A percentile compares a stretch with the other conserved stretches of the same genome.
Conservation (phyloP, 1,139 yeast species). For the Taphrina sp. region DNA sequence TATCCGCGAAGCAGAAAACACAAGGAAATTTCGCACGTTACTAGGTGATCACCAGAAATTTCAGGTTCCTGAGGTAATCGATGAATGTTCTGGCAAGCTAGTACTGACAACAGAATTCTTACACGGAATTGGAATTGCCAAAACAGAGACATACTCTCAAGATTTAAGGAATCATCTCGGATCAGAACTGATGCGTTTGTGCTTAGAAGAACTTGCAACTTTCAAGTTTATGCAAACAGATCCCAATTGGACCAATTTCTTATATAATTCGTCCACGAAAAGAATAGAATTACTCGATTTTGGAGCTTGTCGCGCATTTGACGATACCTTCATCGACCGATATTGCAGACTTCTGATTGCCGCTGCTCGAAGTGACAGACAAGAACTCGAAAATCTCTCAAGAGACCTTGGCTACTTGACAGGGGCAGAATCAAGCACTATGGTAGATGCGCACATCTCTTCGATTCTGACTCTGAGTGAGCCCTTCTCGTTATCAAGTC, state of each 20-base stretch:
- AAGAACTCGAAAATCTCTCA: slow-evolving; percentile 63
- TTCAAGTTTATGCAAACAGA: slow-evolving; percentile 97
- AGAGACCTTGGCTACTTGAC: slow-evolving; percentile 80
- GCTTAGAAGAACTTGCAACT: slow-evolving; percentile 77
- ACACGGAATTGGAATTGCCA: slow-evolving; percentile 78
- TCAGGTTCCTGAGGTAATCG: slow-evolving; percentile 76
- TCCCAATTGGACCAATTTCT: slow-evolving; percentile 98
- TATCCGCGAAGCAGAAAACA: slow-evolving; percentile 78
- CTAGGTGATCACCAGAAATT: slow-evolving; percentile 67
- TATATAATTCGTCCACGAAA: slow-evolving; percentile 53
- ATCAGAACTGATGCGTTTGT: slow-evolving; percentile 78
- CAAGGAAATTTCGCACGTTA: slow-evolving; percentile 65
- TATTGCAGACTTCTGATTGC: slow-evolving; percentile 74
- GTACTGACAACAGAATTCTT: slow-evolving; percentile 87
- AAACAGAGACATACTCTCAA: slow-evolving; percentile 65
- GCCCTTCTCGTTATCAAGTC: slow-evolving; percentile 64
- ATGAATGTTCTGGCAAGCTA: slow-evolving; percentile 73
- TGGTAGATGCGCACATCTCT: slow-evolving; percentile 90
- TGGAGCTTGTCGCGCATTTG: slow-evolving; percentile 87
- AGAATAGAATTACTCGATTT: slow-evolving; percentile 85
- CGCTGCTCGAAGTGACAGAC: slow-evolving; percentile 69
- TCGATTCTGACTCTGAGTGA: slow-evolving; percentile 89
- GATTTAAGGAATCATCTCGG: slow-evolving; percentile 53
- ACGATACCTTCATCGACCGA: slow-evolving; percentile 62
- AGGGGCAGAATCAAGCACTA: slow-evolving; percentile 58